Conservation (phyloP, 73 alveolate genomes). For the Paramecium pentaurelia region DNA sequence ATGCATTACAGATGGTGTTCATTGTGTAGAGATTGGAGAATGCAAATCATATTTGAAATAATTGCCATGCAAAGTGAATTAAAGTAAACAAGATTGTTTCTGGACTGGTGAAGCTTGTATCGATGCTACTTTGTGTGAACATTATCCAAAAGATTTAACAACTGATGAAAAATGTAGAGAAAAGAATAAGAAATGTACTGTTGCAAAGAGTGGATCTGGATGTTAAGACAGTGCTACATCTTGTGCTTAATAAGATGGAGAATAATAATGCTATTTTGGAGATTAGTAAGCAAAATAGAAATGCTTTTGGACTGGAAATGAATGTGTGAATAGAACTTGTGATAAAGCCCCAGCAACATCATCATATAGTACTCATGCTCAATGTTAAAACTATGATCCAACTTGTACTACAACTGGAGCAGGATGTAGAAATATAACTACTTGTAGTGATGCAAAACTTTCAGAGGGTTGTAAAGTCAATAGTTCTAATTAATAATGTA, state of each 20-base stretch:
- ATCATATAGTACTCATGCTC: not conserved
- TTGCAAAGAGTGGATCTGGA: not conserved
- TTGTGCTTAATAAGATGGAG: not conserved
- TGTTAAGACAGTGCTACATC: not conserved
- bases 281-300: not conserved
- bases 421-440: not conserved
- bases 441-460: not conserved
- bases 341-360: not conserved
- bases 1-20: conserved; percentile 22
- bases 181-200: not conserved
- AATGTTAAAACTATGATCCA: not conserved
- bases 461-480: not conserved
- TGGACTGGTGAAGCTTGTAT: not conserved
- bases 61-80: not conserved
- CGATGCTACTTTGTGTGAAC: not conserved
- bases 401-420: not conserved
- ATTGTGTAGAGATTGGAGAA: not conserved
- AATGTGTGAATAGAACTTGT: not conserved
- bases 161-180: not conserved
- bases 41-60: not conserved
- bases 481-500: not conserved
- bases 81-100: not conserved
- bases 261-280: not conserved
- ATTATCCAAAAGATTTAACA: not conserved
- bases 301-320: not conserved